Percentiles rank a stretch among this genome's conserved stretches.
These are phyloP conservation scores for Citrullus amarus DNA, from an alignment of 306 rosid species.

Conservation along the genomic window DNA sequence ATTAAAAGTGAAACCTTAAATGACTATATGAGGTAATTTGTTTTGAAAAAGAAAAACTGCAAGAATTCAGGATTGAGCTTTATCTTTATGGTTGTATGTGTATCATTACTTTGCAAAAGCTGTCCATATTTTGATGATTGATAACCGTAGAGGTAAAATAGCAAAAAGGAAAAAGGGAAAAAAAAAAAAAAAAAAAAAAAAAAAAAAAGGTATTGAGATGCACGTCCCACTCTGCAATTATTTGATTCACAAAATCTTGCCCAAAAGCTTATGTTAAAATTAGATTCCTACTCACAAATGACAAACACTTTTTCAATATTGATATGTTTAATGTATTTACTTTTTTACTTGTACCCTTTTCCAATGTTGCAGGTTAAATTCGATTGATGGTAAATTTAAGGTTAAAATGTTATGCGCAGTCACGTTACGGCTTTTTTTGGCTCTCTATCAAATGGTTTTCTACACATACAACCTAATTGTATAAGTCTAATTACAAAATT, in stretches of 20 bases:
- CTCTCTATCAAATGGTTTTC: no score
- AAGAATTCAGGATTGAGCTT: not conserved
- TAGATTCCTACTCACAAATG: not conserved
- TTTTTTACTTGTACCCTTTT: no score
- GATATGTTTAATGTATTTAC: no score
- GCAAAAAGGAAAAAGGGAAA: not conserved
- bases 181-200: not conserved
- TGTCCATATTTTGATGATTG: not conserved
- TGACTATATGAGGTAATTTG: not conserved
- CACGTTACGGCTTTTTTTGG: no score
- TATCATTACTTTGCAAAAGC: not conserved
- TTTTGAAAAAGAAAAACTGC: not conserved
- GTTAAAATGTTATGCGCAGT: no score
- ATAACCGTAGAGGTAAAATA: not conserved
- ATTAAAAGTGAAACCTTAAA: not conserved
- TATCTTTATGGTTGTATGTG: not conserved
- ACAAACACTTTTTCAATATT: not conserved
- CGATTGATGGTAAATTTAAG: no score
- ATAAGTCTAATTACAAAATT: no score
- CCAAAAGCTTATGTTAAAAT: not conserved
- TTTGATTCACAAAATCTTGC: not conserved
- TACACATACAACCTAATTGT: no score
- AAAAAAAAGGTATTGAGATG: not conserved
- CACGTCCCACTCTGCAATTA: not conserved
- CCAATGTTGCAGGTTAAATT: no score